phyloP scores from a whole-genome alignment of 106 monocot species.

The Dactylorhiza incarnata region DNA sequence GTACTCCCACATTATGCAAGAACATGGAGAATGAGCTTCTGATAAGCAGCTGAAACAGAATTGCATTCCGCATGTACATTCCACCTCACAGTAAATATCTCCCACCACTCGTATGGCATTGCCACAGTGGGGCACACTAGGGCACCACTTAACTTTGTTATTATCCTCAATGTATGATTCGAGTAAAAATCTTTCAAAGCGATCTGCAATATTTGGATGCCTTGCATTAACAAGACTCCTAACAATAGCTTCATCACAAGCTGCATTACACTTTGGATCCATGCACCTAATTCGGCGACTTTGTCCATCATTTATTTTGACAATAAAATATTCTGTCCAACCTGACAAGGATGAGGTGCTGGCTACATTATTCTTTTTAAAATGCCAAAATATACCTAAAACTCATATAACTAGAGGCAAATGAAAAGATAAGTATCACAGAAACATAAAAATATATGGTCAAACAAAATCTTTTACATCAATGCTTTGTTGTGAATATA shows the following conservation, averaged over 20 bases:
- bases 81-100: slow-evolving; percentile 77
- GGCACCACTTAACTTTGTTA: slow-evolving; percentile 94
- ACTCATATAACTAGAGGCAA: not conserved
- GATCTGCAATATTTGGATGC: slow-evolving; percentile 65
- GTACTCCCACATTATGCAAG: slow-evolving; percentile 91
- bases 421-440: not conserved
- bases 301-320: slow-evolving; percentile 83
- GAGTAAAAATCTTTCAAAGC: slow-evolving; percentile 83
- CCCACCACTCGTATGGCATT: slow-evolving; percentile 85
- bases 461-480: not conserved
- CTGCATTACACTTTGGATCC: slow-evolving; percentile 61
- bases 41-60: slow-evolving; percentile 86
- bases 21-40: slow-evolving; percentile 92
- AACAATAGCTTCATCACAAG: slow-evolving; percentile 74
- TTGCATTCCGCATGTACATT: slow-evolving; percentile 81
- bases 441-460: not conserved
- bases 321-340: slow-evolving; percentile 85
- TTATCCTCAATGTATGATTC: slow-evolving; percentile 98
- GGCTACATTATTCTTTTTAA: not conserved
- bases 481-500: not conserved
- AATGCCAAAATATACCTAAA: not conserved
- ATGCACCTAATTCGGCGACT: slow-evolving; percentile 79
- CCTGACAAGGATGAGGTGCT: slow-evolving; percentile 29
- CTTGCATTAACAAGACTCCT: slow-evolving; percentile 44
- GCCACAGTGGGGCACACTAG: slow-evolving; percentile 83